Evolutionary conservation across 225 moss, liverwort and hornwort species (phyloP).

Genomic region (Bryoerythrophyllum caledonicum): DNA sequence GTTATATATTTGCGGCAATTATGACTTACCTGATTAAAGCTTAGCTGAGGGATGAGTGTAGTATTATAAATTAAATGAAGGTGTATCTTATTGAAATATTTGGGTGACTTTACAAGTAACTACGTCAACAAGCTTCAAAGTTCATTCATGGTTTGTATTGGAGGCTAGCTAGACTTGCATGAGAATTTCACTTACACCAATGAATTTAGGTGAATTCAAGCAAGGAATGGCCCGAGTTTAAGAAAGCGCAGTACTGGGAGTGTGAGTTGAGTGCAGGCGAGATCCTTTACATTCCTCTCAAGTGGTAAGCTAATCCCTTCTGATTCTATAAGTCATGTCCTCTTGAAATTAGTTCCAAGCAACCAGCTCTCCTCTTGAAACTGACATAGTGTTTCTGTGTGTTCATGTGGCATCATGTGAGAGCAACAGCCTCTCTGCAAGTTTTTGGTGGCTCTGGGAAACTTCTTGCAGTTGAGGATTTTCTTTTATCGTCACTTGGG

Average conservation of each 20-base stretch:
- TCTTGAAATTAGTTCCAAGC: background rate
- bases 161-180: background rate
- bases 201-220: slow-evolving; percentile 36
- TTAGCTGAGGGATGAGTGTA: too few relatives aligned
- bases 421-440: slow-evolving; percentile 44
- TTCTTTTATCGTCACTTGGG: background rate
- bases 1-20: too few relatives aligned
- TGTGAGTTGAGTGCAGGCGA: slow-evolving; percentile 50
- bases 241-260: slow-evolving; percentile 42
- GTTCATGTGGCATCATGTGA: slow-evolving; percentile 57
- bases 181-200: background rate
- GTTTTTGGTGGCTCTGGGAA: slow-evolving; percentile 56
- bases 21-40: too few relatives aligned
- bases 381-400: background rate
- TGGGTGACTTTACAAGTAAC: too few relatives aligned
- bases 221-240: slow-evolving; percentile 44
- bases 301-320: slow-evolving; percentile 27
- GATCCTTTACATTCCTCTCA: slow-evolving; percentile 52
- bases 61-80: too few relatives aligned
- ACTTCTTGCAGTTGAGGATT: background rate
- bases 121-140: too few relatives aligned
- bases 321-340: too few relatives aligned
- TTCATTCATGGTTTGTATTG: background rate
- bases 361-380: too few relatives aligned
- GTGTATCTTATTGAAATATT: too few relatives aligned